Evolutionary conservation across 2,329 filamentous ascomycete species (phyloP).

Genomic region (Hypoxylon rubiginosum): DNA sequence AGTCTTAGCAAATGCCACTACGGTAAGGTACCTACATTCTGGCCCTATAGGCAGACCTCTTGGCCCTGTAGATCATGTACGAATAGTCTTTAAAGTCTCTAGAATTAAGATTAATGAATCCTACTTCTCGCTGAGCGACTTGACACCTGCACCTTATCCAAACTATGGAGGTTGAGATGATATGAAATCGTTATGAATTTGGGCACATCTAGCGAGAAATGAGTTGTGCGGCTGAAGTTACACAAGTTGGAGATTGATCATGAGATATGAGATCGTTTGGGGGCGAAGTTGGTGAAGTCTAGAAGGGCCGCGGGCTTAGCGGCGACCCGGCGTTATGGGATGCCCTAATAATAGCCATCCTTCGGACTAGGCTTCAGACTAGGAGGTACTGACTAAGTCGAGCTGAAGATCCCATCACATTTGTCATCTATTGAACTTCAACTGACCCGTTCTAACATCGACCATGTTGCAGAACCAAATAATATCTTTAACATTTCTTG

Average conservation of each 20-base stretch:
- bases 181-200: not conserved
- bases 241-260: not conserved
- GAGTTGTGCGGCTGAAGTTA: slow-evolving; percentile 9
- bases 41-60: too few relatives aligned
- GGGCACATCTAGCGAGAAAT: not conserved
- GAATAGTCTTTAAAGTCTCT: not conserved
- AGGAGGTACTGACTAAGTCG: too few relatives aligned
- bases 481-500: too few relatives aligned
- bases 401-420: too few relatives aligned
- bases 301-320: not conserved
- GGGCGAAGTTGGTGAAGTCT: not conserved
- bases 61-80: not conserved
- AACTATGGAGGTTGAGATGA: not conserved
- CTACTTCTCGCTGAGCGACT: not conserved
- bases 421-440: too few relatives aligned
- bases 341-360: slow-evolving; percentile 4
- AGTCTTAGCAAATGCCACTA: too few relatives aligned
- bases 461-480: too few relatives aligned
- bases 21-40: too few relatives aligned
- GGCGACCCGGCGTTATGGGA: not conserved
- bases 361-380: too few relatives aligned
- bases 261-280: slow-evolving; percentile 11
- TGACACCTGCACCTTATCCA: not conserved
- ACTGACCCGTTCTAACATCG: too few relatives aligned
- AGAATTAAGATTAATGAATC: slow-evolving; percentile 8